phyloP scores from a whole-genome alignment of 768 basidiomycete species.

The Mycena crocata region DNA sequence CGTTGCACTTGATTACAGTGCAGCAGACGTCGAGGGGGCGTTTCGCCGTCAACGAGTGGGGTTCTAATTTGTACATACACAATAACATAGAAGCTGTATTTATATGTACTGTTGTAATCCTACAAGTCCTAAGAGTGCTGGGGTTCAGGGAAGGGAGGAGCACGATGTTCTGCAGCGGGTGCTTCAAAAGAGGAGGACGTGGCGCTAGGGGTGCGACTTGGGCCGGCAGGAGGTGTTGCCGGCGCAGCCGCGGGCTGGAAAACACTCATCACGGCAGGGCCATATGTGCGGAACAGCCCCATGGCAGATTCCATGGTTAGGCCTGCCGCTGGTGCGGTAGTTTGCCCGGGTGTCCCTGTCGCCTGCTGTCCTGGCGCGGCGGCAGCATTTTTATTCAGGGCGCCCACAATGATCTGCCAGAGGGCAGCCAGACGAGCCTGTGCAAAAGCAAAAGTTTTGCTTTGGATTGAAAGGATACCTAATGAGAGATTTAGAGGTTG shows the following conservation, averaged over 20 bases:
- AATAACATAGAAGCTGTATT: constrained; percentile 27
- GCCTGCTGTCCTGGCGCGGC: constrained; percentile 39
- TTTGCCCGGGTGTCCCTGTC: constrained; percentile 38
- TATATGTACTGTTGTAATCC: constrained; percentile 23
- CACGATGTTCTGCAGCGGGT: constrained; percentile 27
- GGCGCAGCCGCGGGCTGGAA: constrained; percentile 35
- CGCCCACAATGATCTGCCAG: constrained; percentile 58
- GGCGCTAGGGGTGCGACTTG: constrained; percentile 29
- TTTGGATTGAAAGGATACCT: constrained; percentile 62
- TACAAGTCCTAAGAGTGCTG: constrained; percentile 32
- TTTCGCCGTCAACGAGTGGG: constrained; percentile 71
- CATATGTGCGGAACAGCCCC: constrained; percentile 56
- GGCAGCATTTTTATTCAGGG: constrained; percentile 55
- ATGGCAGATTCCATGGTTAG: constrained; percentile 44
- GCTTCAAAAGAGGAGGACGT: constrained; percentile 36
- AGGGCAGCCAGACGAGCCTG: constrained; percentile 61
- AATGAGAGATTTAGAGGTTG: not conserved
- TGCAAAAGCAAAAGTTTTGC: constrained; percentile 65
- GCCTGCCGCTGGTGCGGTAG: constrained; percentile 33
- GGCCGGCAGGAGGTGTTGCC: constrained; percentile 23
- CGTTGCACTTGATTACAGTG: constrained; percentile 77
- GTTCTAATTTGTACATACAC: constrained; percentile 23
- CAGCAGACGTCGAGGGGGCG: constrained; percentile 78
- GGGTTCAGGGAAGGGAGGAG: constrained; percentile 56
- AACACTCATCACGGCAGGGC: constrained; percentile 51